Base-by-base conservation (phyloP, 257 asterid genomes). In the Nicotiana noctiflora region DNA sequence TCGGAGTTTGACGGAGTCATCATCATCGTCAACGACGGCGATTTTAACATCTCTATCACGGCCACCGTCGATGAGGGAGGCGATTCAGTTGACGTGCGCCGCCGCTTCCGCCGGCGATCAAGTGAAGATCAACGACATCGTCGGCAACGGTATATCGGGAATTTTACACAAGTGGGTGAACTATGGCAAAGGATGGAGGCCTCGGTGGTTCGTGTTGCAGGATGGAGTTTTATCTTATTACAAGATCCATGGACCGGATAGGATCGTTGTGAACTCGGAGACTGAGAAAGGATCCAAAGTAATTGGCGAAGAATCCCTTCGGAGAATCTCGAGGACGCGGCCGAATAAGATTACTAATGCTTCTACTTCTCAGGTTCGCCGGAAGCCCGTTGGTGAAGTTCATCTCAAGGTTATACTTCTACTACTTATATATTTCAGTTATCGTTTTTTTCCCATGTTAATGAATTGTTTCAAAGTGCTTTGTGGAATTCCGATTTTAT, bases 181-280 rank as follows among this genome's bases (percentile, higher is more conserved):
- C 88, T 95, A 93, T 72, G 99, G 99, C n/a, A 90, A 86, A 77
- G 99, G 99, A 4, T 95, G 99, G 99, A 89, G 99, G 82, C 97
- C 93, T 5, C 83, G 99, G 87, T 95, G 99, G 98, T 92, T 95
- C 67, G 97, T 93, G 23, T 87, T 95, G 92, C 99, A 93, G 70
- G 99, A 95, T 80, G 99, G 97, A 3, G 99, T 95, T 27, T 77
- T 95, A 88, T 92, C 98, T 64, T 95, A 95, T 81, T 95, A 92
- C 19, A 95, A 95, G 97, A 90, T 95, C 91, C 99, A 92, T 74
- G 98, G 99, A 32, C 98, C 93, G 51, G 94, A 93, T 86, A 93
- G 85, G 87, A 95, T 95, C 85, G 59, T 88, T 25, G 79, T 93
- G 21, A 88, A 72, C 82, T 90, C 67, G 79, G 97, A 91, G 70